These are phyloP conservation scores for Scheffersomyces segobiensis DNA, from an alignment of 1,139 yeast genomes.

Conservation along the genomic window DNA sequence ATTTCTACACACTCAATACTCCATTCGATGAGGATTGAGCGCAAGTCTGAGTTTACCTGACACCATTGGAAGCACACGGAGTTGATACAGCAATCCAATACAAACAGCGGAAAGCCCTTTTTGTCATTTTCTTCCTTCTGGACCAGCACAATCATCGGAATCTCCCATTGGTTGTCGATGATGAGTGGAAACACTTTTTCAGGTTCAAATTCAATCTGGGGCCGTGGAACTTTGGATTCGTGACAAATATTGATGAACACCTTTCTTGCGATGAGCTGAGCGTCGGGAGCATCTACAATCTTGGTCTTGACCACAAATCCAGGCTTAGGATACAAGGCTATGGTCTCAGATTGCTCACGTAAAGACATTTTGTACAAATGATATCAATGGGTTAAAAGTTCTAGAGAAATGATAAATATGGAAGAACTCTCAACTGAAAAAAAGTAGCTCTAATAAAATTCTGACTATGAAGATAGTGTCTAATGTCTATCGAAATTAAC, in stretches of 20 bases:
- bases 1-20: conserved; percentile 70
- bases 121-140: conserved; percentile 62
- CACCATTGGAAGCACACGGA: conserved; percentile 63
- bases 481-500: too few relatives aligned
- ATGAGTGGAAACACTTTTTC: conserved; percentile 62
- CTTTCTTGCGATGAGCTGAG: conserved; percentile 45
- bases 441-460: too few relatives aligned
- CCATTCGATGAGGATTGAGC: conserved; percentile 56
- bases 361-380: conserved; percentile 4
- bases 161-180: conserved; percentile 77
- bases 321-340: conserved; percentile 44
- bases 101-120: conserved; percentile 62
- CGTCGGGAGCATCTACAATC: conserved; percentile 37
- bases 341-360: conserved; percentile 8
- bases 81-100: conserved; percentile 77
- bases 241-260: conserved; percentile 80
- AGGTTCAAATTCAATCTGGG: conserved; percentile 52
- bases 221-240: conserved; percentile 60
- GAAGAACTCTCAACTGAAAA: not conserved
- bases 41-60: conserved; percentile 50
- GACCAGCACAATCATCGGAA: conserved; percentile 71
- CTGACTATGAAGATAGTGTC: too few relatives aligned
- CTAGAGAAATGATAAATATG: not conserved
- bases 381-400: not conserved
- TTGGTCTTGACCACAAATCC: conserved; percentile 68